A percentile compares a stretch with the other conserved stretches of the same genome.
phyloP scores from a whole-genome alignment of 805 yeast species.

The Candida berthetii region DNA sequence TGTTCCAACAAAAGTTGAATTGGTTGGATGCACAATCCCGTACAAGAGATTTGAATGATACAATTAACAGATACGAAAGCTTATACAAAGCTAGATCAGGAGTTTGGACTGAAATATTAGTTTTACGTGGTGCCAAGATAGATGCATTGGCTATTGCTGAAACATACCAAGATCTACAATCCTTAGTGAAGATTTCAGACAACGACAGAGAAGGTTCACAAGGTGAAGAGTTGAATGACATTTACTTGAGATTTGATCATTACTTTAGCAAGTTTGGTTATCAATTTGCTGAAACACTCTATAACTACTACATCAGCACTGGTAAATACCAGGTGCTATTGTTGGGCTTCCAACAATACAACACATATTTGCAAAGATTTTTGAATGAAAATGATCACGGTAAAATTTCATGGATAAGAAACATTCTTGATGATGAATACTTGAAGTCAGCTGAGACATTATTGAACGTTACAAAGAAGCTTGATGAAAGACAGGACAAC shows the following conservation, averaged over 20 bases:
- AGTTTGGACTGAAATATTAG: conserved; percentile 56
- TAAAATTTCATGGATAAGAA: conserved; percentile 67
- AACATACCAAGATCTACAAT: conserved; percentile 54
- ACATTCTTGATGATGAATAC: conserved; percentile 47
- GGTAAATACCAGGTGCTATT: conserved; percentile 50
- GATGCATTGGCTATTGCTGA: conserved; percentile 63
- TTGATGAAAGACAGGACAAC: conserved; percentile 36
- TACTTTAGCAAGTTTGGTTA: conserved; percentile 62
- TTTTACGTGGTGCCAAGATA: conserved; percentile 39
- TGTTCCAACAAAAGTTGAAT: conserved; percentile 24
- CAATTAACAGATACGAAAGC: conserved; percentile 10
- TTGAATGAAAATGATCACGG: conserved; percentile 42
- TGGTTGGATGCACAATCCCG: conserved; percentile 23
- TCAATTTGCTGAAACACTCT: conserved; percentile 61
- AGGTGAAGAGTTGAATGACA: conserved; percentile 12
- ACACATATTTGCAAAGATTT: conserved; percentile 42
- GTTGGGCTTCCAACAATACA: conserved; percentile 48
- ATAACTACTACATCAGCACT: conserved; percentile 46
- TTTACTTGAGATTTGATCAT: conserved; percentile 28
- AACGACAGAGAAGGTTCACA: conserved; percentile 27
- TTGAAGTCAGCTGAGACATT: conserved; percentile 43
- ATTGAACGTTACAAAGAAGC: conserved; percentile 30
- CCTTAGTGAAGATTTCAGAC: conserved; percentile 51
- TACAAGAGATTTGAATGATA: conserved; percentile 14
- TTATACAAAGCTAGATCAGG: conserved; percentile 24